Base-by-base conservation (phyloP, 1,284 basidiomycete genomes). In the Stygiomarasmius scandens region DNA sequence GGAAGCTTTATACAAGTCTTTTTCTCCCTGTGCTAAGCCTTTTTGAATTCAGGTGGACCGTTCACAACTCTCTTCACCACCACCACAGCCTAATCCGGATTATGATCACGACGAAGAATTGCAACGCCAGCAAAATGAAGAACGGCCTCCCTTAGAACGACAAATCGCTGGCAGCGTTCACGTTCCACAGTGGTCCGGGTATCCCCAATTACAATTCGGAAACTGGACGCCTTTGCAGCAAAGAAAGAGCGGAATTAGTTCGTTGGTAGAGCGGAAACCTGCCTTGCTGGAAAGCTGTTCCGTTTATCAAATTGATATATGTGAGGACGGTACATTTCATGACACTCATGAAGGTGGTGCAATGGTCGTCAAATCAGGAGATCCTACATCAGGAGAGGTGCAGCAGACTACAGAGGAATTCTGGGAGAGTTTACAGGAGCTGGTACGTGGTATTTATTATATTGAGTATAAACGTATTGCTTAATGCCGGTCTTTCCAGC, bases 211-310 rank as follows among this genome's bases (percentile, higher is more conserved):
- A 0, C 63, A 75, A 2, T 85, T 80, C 63, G 76, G 74, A 0
- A 85, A 85, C 60, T 85, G 83, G 83, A 82, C 80, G 0, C 65
- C 61, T 1, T 63, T 61, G 1, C 83, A 85, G 62, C 78, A 82
- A 53, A 62, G 67, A 23, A 77, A 76, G 51, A 82, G 80, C 57
- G 69, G 71, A 6, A 73, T 80, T 24, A 59, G 63, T 5, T 66
- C 67, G 29, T 67, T 79, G 58, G 61, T 77, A 38, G 58, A 60
- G 6, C 66, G 58, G 5, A 66, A 2, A 52, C 56, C n/a, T 60
- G 63, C 19, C 66, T 22, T 51, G 44, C 36, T 43, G 61, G 43
- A 45, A 11, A 36, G 54, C 0, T 81, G 77, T 55, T 67, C 51
- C 0, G 66, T 81, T 23, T 71, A 73, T 58, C 74, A 73, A 54